Evolutionary conservation across 2,329 filamentous ascomycete species (phyloP).

Genomic region (Hypoxylon sp.): DNA sequence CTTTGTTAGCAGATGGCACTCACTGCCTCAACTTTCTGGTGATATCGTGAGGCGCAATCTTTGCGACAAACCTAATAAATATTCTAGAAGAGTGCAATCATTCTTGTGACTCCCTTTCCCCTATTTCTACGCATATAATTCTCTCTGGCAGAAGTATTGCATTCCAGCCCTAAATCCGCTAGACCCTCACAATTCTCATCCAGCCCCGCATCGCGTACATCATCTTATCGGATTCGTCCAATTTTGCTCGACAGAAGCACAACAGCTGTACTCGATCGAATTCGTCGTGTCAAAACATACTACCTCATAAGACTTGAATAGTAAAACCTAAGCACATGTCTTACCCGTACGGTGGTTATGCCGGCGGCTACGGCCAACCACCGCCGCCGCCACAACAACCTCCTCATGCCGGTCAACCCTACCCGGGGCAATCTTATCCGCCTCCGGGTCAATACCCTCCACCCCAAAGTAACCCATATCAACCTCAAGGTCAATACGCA

Average conservation of each 20-base stretch:
- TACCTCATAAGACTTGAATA: no score
- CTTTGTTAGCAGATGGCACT: slow-evolving; percentile 20
- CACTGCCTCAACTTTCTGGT: slow-evolving; percentile 29
- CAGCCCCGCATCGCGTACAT: slow-evolving; percentile 12
- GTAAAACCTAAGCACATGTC: slow-evolving; percentile 28
- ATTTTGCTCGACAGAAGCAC: no score
- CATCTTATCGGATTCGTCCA: no score
- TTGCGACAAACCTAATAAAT: slow-evolving; percentile 6
- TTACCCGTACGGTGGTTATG: slow-evolving; percentile 33
- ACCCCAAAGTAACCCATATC: slow-evolving; percentile 38
- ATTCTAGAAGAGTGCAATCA: not conserved
- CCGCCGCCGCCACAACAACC: slow-evolving; percentile 45
- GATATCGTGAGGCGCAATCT: slow-evolving; percentile 24
- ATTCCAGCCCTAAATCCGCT: no score
- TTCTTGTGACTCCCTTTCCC: not conserved
- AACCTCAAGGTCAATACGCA: slow-evolving; percentile 26
- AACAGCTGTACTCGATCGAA: no score
- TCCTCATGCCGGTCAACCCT: not conserved
- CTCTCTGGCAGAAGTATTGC: no score
- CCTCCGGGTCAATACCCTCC: slow-evolving; percentile 43
- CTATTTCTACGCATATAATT: not conserved
- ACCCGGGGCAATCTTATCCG: slow-evolving; percentile 34
- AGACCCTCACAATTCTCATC: not conserved
- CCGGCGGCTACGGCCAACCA: slow-evolving; percentile 42
- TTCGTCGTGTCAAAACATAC: not conserved